Evolutionary conservation across 164 flowering plant genomes (phyloP).

Genomic region (Hamamelis virginiana): DNA sequence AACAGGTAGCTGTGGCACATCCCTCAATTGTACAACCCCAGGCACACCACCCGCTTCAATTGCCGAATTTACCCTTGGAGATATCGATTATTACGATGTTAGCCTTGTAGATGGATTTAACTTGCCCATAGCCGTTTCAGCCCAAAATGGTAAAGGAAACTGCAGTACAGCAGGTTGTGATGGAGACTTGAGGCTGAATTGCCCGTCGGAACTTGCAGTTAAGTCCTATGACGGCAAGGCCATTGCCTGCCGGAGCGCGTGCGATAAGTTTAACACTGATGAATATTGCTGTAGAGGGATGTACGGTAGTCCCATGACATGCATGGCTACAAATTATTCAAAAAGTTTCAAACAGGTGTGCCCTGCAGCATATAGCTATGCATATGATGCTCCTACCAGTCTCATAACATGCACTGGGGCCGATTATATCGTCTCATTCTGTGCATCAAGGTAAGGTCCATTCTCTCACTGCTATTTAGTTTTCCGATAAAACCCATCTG

Average conservation of each 20-base stretch:
- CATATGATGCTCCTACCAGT: conserved; percentile 38
- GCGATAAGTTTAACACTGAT: conserved; percentile 31
- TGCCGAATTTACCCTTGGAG: conserved; percentile 33
- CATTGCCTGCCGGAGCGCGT: conserved; percentile 33
- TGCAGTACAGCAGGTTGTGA: conserved; percentile 39
- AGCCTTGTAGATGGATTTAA: conserved; percentile 42
- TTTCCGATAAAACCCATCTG: too few relatives aligned
- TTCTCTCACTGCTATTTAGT: too few relatives aligned
- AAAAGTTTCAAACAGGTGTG: conserved; percentile 40
- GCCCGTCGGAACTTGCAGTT: conserved; percentile 26
- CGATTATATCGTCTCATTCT: conserved; percentile 40
- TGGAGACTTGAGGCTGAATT: conserved; percentile 33
- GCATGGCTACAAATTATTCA: conserved; percentile 40
- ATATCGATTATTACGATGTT: conserved; percentile 28
- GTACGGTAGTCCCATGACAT: conserved; percentile 24
- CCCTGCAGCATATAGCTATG: conserved; percentile 46
- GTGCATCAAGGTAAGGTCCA: conserved; percentile 48
- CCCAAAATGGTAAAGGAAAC: conserved; percentile 28
- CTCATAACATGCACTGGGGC: conserved; percentile 34
- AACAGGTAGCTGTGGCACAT: conserved; percentile 33
- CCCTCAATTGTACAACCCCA: conserved; percentile 32
- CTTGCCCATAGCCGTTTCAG: conserved; percentile 21
- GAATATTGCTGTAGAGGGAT: conserved; percentile 42
- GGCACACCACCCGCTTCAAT: conserved; percentile 28
- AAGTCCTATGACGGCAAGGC: conserved; percentile 29